Conservation (phyloP, 2,329 filamentous ascomycete species). For the Pseudogymnoascus sp. region DNA sequence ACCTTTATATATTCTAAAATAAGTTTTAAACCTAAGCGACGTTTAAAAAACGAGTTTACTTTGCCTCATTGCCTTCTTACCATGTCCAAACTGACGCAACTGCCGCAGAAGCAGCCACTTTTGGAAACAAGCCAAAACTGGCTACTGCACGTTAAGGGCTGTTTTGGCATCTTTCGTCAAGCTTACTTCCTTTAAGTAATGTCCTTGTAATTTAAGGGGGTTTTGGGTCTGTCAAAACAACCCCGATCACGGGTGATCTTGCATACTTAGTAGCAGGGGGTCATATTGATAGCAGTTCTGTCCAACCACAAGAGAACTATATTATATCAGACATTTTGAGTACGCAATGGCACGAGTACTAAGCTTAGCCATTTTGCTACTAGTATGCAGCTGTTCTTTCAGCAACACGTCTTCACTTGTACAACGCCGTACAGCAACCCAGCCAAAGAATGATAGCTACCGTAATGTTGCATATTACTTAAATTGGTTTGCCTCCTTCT, state of each 20-base stretch:
- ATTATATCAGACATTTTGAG: neutral
- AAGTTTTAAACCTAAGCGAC: neutral
- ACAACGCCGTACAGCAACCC: neutral
- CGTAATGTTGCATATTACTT: slow-evolving; percentile 12
- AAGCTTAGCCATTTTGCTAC: neutral
- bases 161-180: neutral
- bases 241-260: neutral
- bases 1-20: neutral
- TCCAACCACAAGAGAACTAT: neutral
- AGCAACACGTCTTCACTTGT: neutral
- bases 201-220: neutral
- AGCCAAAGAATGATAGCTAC: neutral
- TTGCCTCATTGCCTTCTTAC: neutral
- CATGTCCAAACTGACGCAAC: neutral
- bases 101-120: neutral
- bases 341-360: neutral
- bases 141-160: neutral
- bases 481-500: slow-evolving; percentile 28
- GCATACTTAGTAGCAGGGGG: neutral
- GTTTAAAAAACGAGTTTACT: neutral
- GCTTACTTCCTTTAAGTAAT: neutral
- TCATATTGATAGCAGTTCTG: neutral
- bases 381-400: neutral
- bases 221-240: neutral
- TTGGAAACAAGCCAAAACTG: neutral